Evolutionary conservation across 1,284 basidiomycete genomes (phyloP).

Genomic region (Ustilago crameri): DNA sequence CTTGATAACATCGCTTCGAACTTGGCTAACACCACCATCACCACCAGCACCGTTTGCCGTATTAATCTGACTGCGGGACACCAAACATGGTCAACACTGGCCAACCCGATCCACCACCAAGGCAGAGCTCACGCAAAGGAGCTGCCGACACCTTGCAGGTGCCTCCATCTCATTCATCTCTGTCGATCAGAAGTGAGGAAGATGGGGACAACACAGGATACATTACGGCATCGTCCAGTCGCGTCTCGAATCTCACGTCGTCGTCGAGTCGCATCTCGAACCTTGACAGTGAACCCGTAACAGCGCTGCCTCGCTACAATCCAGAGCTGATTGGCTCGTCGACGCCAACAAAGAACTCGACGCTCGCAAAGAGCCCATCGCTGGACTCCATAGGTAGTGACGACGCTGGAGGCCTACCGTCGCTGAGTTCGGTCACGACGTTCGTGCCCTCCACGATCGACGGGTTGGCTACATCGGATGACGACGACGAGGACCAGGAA

Average conservation of each 20-base stretch:
- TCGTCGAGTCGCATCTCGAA: conserved; percentile 13
- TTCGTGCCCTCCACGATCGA: conserved; percentile 26
- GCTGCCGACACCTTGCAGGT: conserved; percentile 1
- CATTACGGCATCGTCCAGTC: conserved; percentile 30
- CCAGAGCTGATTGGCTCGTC: conserved; percentile 18
- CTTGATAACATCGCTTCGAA: too few relatives aligned
- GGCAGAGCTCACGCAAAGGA: neutral
- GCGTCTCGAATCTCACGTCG: conserved; percentile 17
- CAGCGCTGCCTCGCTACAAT: conserved; percentile 13
- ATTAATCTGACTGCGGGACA: too few relatives aligned
- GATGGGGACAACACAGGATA: conserved; percentile 24
- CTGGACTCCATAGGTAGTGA: conserved; percentile 16
- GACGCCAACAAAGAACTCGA: conserved; percentile 12
- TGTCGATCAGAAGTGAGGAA: conserved; percentile 26
- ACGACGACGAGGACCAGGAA: conserved; percentile 10
- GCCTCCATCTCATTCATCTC: conserved; percentile 22
- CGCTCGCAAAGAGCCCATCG: conserved; percentile 3
- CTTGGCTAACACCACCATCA: too few relatives aligned
- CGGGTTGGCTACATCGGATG: conserved; percentile 13
- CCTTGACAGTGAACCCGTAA: conserved; percentile 17
- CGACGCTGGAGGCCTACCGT: conserved; percentile 3
- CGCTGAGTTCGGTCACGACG: conserved; percentile 37
- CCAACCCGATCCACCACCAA: too few relatives aligned
- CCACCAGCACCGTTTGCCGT: too few relatives aligned
- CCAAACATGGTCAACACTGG: too few relatives aligned